Evolutionary conservation across 345 rosid genomes (phyloP), one percentile per base, ranked within the genome.

Genomic region (Linum tenue): DNA sequence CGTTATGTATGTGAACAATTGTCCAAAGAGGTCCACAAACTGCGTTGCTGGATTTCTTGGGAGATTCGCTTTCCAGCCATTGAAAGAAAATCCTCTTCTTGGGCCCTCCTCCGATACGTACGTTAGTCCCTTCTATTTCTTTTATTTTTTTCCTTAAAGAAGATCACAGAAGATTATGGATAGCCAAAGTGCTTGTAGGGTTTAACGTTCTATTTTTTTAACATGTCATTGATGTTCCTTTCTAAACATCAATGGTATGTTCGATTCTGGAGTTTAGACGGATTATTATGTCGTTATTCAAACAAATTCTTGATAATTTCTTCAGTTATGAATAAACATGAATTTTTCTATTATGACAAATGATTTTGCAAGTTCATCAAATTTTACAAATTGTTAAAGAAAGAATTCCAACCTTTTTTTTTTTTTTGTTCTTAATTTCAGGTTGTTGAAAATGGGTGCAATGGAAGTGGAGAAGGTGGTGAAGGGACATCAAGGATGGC

Each of bases 401-500:
- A 22, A n/a, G 22, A 39, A 1, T 6, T 62, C 50, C 51, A 50
- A 36, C 22, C n/a, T n/a, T n/a, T n/a, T n/a, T n/a, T n/a, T 1
- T 16, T n/a, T n/a, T 9, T 15, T 40, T 35, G 3, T 39, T 39
- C 42, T 9, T 69, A 40, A 2, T 57, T 41, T 64, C 43, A 75
- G 78, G 51, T 67, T 75, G 62, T 65, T 62, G 55, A 67, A 67
- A 51, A 67, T 75, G 78, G 78, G 78, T 36, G 78, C 74, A 35
- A 36, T 75, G 40, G 71, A 70, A 58, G 69, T 67, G 71, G 37
- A 41, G 8, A 55, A 38, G 12, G 66, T 75, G 65, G 72, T 75
- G 40, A 31, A 63, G 16, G 17, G 36, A 11, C 68, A 70, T 68
- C 74, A 75, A 68, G 36, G 36, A 10, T 75, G 78, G 78, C 70